Base-by-base conservation (phyloP, 2,329 filamentous ascomycete genomes). In the Cercospora sp. region DNA sequence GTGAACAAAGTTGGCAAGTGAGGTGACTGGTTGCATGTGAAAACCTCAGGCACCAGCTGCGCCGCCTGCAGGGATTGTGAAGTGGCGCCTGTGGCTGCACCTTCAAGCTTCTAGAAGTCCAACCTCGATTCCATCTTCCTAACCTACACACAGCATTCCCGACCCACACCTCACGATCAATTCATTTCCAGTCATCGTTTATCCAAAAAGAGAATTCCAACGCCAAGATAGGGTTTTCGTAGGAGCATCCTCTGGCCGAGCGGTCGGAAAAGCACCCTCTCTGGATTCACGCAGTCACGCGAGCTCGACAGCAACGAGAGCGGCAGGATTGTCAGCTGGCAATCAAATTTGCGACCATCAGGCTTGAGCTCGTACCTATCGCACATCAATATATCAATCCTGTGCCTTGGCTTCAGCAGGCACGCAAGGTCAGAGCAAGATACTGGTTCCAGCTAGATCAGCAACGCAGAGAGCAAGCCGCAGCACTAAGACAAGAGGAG, bases 81-180 rank as follows among this genome's bases (percentile, higher is more conserved):
- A 59, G 55, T 59, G 30, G 55, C 55, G 55, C 26, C 12, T 31
- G 23, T 53, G 48, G 55, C 12, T 63, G 60, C 60, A 63, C 12
- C 42, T 53, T 63, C 60, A 55, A 63, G 60, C 42, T 63, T 63
- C 60, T 63, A 63, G 60, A 63, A 63, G 23, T 20, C 12, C 28
- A 12, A n/a, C 36, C 13, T 62, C n/a, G 6, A 20, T 45, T 48
- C 33, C 55, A 18, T 33, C 55, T 59, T 36, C 10, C n/a, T 53
- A 5, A 36, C 8, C 12, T n/a, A n/a, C n/a, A n/a, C n/a, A n/a
- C n/a, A n/a, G n/a, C n/a, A n/a, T 40, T 28, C 30, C 30, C 36
- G 16, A 48, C 36, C 18, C 13, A 20, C 28, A 31, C 55, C n/a
- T 36, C 30, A 20, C 1, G 2, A 20, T 59, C 30, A 59, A 28